phyloP scores from a whole-genome alignment of 352 stramenopile species.

The Aphanomyces astaci region DNA sequence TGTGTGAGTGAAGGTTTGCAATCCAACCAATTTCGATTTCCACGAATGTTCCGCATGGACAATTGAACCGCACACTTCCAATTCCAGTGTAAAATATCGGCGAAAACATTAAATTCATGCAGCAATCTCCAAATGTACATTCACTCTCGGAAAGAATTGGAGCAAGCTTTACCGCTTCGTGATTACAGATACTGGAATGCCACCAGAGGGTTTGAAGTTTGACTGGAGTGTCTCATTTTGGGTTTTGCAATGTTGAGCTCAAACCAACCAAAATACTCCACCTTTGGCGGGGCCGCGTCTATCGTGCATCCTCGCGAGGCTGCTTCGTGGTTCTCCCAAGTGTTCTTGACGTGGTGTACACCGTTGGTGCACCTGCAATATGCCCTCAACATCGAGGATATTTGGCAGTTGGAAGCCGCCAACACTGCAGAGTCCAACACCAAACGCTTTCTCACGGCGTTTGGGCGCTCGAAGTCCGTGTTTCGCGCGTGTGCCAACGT shows the following conservation, averaged over 20 bases:
- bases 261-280: not conserved
- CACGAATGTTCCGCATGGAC: no score
- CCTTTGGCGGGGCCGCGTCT: not conserved
- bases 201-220: no score
- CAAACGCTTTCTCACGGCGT: not conserved
- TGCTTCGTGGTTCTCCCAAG: constrained; percentile 4
- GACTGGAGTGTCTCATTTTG: not conserved
- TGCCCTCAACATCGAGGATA: not conserved
- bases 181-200: no score
- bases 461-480: constrained; percentile 7
- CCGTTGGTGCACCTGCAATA: not conserved
- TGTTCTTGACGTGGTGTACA: constrained; percentile 2
- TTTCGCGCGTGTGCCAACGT: not conserved
- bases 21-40: no score
- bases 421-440: not conserved
- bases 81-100: no score
- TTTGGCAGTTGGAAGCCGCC: not conserved
- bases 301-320: not conserved
- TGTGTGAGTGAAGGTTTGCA: no score
- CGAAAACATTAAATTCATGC: no score
- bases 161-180: no score
- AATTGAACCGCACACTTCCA: no score
- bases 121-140: no score
- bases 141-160: no score
- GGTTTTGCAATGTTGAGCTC: not conserved